Evolutionary conservation across 2,329 filamentous ascomycete genomes (phyloP), one percentile per base, ranked within the genome.

Genomic region (Calonectria hongkongensis): DNA sequence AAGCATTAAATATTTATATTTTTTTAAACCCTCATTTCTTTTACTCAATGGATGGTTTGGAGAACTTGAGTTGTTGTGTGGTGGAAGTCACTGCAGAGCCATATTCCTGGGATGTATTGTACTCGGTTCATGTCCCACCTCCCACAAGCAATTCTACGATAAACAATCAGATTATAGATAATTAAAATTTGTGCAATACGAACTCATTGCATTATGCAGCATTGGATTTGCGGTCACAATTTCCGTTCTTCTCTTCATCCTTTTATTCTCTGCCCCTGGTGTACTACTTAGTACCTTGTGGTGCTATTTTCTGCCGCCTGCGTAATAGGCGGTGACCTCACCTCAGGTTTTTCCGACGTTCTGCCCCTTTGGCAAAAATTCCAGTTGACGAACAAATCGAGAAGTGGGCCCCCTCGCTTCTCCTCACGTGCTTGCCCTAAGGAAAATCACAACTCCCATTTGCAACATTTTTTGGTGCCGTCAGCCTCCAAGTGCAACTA

Each of bases 261-360:
- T 48, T 12, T 25, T n/a, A 8, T 25, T 13, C 45, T 12, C 9
- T 25, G 45, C 10, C 8, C 45, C 21, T 47, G 6, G 21, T 43
- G 16, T 10, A 47, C 8, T 21, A 18, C 10, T 47, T 15, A 8
- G 4, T 18, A 33, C 9, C 18, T 8, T 47, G 43, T 18, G 4
- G 45, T 12, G 45, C 21, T 18, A 21, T 25, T 48, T 48, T 48
- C 36, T 41, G 54, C 33, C 36, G n/a, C 54, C 21, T 21, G 6
- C 33, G 15, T 25, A 15, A 30, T 68, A 43, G 41, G 58, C 27
- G 47, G 36, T 18, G 21, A 8, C 18, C 16, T 39, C 5, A 10
- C 2, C 5, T 8, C 27, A 4, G 21, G 25, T 60, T 83, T 95
- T 89, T 84, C 96, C 94, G 77, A 98, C 87, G 74, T 92, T 89